Percentiles rank a stretch among this genome's conserved stretches.
phyloP scores from a whole-genome alignment of 352 stramenopile genomes.

The Globisporangium sylvaticum region DNA sequence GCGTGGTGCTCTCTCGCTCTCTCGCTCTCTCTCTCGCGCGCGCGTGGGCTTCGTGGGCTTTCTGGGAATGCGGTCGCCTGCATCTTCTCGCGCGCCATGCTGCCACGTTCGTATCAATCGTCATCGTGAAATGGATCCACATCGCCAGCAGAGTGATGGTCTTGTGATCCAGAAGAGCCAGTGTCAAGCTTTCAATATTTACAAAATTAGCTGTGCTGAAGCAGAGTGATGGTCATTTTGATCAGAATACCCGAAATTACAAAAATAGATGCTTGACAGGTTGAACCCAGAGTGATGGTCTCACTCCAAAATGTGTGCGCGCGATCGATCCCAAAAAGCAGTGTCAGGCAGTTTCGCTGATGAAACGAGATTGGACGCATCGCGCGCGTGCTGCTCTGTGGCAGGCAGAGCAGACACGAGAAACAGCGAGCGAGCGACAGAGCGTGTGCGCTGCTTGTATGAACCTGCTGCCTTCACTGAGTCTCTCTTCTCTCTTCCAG shows the following conservation, averaged over 20 bases:
- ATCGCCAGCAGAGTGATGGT: conserved; percentile 6
- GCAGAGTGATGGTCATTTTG: neutral
- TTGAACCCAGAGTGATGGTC: conserved; percentile 5
- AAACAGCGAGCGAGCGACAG: too few species aligned
- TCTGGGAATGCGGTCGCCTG: neutral
- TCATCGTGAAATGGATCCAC: neutral
- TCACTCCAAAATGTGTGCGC: too few species aligned
- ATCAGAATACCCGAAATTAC: too few species aligned
- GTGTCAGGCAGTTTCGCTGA: too few species aligned
- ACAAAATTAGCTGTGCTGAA: neutral
- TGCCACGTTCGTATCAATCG: neutral
- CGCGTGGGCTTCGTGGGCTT: neutral
- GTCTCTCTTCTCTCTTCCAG: too few species aligned
- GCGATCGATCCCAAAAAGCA: neutral
- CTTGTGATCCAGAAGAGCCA: conserved; percentile 5
- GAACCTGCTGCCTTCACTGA: too few species aligned
- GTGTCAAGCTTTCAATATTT: neutral
- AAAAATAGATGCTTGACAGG: neutral
- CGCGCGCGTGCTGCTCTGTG: too few species aligned
- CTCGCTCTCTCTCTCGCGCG: neutral
- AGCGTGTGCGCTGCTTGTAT: too few species aligned
- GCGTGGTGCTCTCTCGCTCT: neutral
- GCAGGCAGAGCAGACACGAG: neutral
- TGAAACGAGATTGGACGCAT: too few species aligned
- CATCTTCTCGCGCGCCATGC: neutral